Conservation (phyloP, 2,329 filamentous ascomycete species). For the Metarhizium robertsii region DNA sequence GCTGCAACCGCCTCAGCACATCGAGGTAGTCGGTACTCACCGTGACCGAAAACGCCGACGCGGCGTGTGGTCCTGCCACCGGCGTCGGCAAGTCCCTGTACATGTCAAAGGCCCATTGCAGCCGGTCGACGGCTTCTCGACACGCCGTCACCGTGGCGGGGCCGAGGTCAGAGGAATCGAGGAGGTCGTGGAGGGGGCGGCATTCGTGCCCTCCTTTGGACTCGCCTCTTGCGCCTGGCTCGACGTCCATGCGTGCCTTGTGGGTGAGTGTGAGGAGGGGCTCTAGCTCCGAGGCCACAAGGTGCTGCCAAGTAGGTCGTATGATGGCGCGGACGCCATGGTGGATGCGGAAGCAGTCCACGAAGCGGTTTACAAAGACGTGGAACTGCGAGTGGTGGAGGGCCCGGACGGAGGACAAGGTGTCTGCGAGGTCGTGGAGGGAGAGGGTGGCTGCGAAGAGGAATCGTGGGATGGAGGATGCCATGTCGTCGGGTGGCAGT, state of each 20-base stretch:
- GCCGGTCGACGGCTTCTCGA: conserved; percentile 15
- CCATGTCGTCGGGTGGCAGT: conserved; percentile 14
- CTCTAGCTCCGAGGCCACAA: conserved; percentile 25
- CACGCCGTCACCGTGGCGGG: conserved; percentile 18
- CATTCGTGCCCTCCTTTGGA: conserved; percentile 13
- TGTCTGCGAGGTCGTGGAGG: conserved; percentile 39
- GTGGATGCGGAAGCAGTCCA: conserved; percentile 32
- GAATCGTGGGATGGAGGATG: conserved; percentile 27
- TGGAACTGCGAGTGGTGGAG: conserved; percentile 21
- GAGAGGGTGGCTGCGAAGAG: conserved; percentile 35
- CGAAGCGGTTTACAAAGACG: conserved; percentile 29
- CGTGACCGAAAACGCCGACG: conserved; percentile 22
- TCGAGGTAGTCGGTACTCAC: conserved; percentile 24
- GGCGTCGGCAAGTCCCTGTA: conserved; percentile 14
- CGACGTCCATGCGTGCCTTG: conserved; percentile 2
- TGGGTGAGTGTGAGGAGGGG: conserved; percentile 15
- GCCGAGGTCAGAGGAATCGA: conserved; percentile 22
- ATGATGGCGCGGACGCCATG: conserved; percentile 31
- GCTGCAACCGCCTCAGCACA: conserved; percentile 23
- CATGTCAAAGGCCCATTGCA: conserved; percentile 27
- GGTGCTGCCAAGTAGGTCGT: conserved; percentile 21
- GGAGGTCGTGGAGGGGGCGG: conserved; percentile 16
- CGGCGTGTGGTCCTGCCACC: conserved; percentile 19
- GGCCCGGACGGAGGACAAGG: conserved; percentile 21
- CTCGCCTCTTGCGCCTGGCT: neutral